Evolutionary conservation across 139 green algal species (phyloP), one percentile per base, ranked within the genome.

Genomic region (Picocystis salinarum): DNA sequence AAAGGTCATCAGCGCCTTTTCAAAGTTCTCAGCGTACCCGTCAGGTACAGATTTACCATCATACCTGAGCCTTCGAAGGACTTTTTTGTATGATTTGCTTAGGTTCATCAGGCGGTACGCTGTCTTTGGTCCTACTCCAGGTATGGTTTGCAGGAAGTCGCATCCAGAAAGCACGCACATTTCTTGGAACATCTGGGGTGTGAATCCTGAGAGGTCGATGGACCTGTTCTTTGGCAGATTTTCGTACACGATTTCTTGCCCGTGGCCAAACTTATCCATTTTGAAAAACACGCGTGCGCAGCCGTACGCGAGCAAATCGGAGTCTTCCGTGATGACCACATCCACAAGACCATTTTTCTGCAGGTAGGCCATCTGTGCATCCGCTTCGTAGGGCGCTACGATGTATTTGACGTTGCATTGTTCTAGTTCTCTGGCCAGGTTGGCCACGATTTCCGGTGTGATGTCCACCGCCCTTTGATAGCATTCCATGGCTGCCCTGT

Each of bases 161-260:
- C 88, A 98, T 5, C 88, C 88, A 6, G 81, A 67, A 60, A 96
- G 52, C 40, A 96, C 76, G 58, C 88, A 98, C 72, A 90, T 90
- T 71, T 91, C 62, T 47, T 58, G 7, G 25, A 66, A 56, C 57
- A 66, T 66, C 10, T 46, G 39, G 9, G 45, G 22, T 13, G 49
- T 61, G 44, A 58, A 66, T 4, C 29, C 24, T 2, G 33, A 30
- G 29, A 64, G 27, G 22, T 51, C 20, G 39, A 59, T 55, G 25
- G 18, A 23, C 34, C 54, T 53, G 47, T 59, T 71, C 25, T 48
- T 17, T 1, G 55, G 46, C 25, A 93, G 52, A 48, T 87, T 63
- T 5, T 23, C 50, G 29, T 37, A 15, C 31, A 15, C 13, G 34
- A 72, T 34, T 58, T 91, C 67, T 58, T 91, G 59, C 0, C 70